A percentile compares a stretch with the other conserved stretches of the same genome.
These are phyloP conservation scores for Aethionema arabicum DNA, from an alignment of 345 rosid species.

Conservation along the genomic window DNA sequence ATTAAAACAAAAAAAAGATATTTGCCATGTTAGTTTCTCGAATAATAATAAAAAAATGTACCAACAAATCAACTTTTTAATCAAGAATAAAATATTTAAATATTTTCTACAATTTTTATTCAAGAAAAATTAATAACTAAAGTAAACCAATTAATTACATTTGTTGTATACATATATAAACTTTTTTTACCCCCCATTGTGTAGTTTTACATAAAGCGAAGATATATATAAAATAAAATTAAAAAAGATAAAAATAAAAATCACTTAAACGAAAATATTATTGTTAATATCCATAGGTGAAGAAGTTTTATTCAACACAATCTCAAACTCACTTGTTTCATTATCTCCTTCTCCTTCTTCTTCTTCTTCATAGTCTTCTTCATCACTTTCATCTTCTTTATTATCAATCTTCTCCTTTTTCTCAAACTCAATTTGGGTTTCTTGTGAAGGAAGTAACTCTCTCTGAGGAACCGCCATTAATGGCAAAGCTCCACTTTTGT, in stretches of 20 bases:
- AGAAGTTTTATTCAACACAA: conserved; percentile 55
- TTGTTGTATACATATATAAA: conserved; percentile 20
- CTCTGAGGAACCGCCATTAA: conserved; percentile 64
- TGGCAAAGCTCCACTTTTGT: conserved; percentile 37
- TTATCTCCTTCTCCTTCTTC: conserved; percentile 42
- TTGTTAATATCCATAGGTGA: conserved; percentile 38
- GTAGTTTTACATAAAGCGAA: conserved; percentile 21
- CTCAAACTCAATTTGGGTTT: conserved; percentile 16
- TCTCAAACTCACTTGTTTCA: conserved; percentile 55
- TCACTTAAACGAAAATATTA: conserved; percentile 34
- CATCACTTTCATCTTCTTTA: conserved; percentile 39
- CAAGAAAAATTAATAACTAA: conserved; percentile 20
- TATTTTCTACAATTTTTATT: background rate
- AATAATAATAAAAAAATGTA: too few species aligned
- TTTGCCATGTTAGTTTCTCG: too few species aligned
- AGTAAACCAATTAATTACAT: conserved; percentile 28
- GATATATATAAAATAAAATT: conserved; percentile 14
- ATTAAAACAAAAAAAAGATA: too few species aligned
- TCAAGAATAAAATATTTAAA: too few species aligned
- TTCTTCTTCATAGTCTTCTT: conserved; percentile 40
- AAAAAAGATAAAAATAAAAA: conserved; percentile 5
- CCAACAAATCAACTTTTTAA: too few species aligned
- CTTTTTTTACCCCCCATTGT: conserved; percentile 9
- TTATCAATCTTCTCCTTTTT: conserved; percentile 18
- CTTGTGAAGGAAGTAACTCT: conserved; percentile 59